A percentile compares a stretch with the other conserved stretches of the same genome.
phyloP scores from a whole-genome alignment of 2,329 filamentous ascomycete genomes.

The Fusarium neocosmosporiellum region DNA sequence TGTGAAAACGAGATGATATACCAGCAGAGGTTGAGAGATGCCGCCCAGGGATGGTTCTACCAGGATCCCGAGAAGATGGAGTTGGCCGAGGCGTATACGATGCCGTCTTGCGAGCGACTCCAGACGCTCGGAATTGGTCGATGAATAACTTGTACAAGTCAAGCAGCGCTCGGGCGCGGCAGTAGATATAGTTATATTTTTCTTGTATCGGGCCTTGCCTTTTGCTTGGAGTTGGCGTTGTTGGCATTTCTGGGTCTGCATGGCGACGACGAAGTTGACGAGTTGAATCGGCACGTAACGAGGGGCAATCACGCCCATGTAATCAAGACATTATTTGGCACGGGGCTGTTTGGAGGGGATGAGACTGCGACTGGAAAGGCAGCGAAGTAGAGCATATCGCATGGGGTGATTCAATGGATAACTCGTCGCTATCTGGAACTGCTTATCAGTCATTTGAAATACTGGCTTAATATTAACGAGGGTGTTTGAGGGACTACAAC shows the following conservation, averaged over 20 bases:
- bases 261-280: constrained; percentile 35
- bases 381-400: background rate
- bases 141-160: constrained; percentile 26
- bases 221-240: constrained; percentile 44
- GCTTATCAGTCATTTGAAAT: background rate
- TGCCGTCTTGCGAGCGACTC: constrained; percentile 65
- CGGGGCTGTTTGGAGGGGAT: constrained; percentile 16
- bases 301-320: constrained; percentile 22
- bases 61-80: constrained; percentile 83
- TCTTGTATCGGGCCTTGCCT: constrained; percentile 37
- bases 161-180: background rate
- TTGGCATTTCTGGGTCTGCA: constrained; percentile 43
- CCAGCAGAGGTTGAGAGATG: constrained; percentile 75
- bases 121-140: constrained; percentile 52
- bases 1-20: constrained; percentile 80
- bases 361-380: background rate
- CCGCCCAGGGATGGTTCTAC: constrained; percentile 89
- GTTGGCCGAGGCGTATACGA: constrained; percentile 67
- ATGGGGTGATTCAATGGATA: background rate
- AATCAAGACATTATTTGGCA: constrained; percentile 35
- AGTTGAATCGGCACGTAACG: constrained; percentile 13
- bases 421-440: background rate
- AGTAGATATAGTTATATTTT: constrained; percentile 22
- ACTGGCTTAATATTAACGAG: background rate
- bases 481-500: background rate